These are phyloP conservation scores for Paraconiothyrium brasiliense DNA, from an alignment of 2,329 filamentous ascomycete genomes.

Conservation along the genomic window DNA sequence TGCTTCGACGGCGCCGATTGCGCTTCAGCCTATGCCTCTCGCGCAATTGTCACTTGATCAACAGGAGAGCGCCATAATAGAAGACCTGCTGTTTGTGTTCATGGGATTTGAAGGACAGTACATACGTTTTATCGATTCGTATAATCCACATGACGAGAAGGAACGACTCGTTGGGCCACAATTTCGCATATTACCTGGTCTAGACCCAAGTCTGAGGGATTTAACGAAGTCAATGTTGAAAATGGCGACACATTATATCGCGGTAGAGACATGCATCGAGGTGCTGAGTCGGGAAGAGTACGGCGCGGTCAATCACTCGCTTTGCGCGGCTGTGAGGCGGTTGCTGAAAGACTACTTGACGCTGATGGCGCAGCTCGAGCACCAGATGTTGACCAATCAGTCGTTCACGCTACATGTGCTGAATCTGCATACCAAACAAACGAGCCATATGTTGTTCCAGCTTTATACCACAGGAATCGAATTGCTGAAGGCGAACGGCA, in stretches of 20 bases:
- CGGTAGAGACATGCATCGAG: slow-evolving; percentile 91
- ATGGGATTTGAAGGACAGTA: slow-evolving; percentile 99
- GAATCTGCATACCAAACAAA: slow-evolving; percentile 89
- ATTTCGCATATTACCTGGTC: slow-evolving; percentile 80
- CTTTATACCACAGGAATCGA: slow-evolving; percentile 82
- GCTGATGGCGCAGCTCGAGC: slow-evolving; percentile 91
- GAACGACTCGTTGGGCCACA: slow-evolving; percentile 83
- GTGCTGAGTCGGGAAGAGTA: slow-evolving; percentile 93
- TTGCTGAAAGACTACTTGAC: slow-evolving; percentile 93
- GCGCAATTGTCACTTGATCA: slow-evolving; percentile 77
- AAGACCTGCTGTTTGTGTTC: slow-evolving; percentile 92
- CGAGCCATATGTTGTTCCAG: slow-evolving; percentile 89
- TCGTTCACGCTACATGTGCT: slow-evolving; percentile 92
- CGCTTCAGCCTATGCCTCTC: slow-evolving; percentile 74
- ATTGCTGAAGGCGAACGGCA: slow-evolving; percentile 84
- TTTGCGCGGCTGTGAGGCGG: slow-evolving; percentile 94
- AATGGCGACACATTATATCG: slow-evolving; percentile 92
- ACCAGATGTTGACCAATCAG: slow-evolving; percentile 87
- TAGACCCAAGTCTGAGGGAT: slow-evolving; percentile 92
- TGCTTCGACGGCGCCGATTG: slow-evolving; percentile 72
- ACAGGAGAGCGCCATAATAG: slow-evolving; percentile 87
- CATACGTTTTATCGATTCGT: slow-evolving; percentile 83
- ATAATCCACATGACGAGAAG: slow-evolving; percentile 85
- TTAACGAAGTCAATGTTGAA: slow-evolving; percentile 88
- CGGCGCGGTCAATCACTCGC: slow-evolving; percentile 91